Evolutionary conservation across 2,329 filamentous ascomycete species (phyloP).

Genomic region (Lasiodiplodia hormozganensis): DNA sequence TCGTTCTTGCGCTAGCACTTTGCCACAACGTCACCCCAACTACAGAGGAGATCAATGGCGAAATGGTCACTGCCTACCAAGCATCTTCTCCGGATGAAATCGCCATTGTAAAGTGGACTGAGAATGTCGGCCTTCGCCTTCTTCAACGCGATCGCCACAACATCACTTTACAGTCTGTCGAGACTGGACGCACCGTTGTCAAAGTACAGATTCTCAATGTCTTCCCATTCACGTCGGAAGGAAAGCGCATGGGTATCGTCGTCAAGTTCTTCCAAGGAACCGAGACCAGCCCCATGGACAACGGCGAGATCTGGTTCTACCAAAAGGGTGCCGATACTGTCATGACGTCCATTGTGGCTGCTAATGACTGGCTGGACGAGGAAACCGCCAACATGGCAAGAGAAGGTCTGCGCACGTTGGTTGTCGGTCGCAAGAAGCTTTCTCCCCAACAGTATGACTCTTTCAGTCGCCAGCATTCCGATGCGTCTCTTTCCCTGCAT

Average conservation of each 20-base stretch:
- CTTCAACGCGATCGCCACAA: slow-evolving; percentile 84
- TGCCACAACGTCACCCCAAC: slow-evolving; percentile 98
- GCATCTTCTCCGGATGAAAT: slow-evolving; percentile 98
- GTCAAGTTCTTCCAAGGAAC: slow-evolving; percentile 73
- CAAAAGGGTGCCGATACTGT: slow-evolving; percentile 98
- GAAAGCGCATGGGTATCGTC: slow-evolving; percentile 97
- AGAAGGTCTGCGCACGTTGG: slow-evolving; percentile 90
- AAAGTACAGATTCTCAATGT: slow-evolving; percentile 89
- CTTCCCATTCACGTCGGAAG: slow-evolving; percentile 97
- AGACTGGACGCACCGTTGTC: slow-evolving; percentile 76
- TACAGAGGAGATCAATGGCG: slow-evolving; percentile 80
- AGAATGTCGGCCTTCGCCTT: slow-evolving; percentile 86
- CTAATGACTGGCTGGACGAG: slow-evolving; percentile 98
- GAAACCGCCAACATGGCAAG: slow-evolving; percentile 99
- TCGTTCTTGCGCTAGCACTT: slow-evolving; percentile 88
- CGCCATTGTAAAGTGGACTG: slow-evolving; percentile 95
- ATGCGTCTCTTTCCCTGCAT: slow-evolving; percentile 80
- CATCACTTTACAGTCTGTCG: slow-evolving; percentile 81
- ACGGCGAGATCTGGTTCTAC: slow-evolving; percentile 94
- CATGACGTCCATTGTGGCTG: slow-evolving; percentile 92
- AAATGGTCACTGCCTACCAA: slow-evolving; percentile 84
- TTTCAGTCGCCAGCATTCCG: slow-evolving; percentile 76
- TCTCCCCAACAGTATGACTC: slow-evolving; percentile 80
- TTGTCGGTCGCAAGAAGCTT: slow-evolving; percentile 90
- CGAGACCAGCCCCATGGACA: slow-evolving; percentile 52